Evolutionary conservation across 345 rosid species (phyloP).

Genomic region (Eutrema yunnanense): DNA sequence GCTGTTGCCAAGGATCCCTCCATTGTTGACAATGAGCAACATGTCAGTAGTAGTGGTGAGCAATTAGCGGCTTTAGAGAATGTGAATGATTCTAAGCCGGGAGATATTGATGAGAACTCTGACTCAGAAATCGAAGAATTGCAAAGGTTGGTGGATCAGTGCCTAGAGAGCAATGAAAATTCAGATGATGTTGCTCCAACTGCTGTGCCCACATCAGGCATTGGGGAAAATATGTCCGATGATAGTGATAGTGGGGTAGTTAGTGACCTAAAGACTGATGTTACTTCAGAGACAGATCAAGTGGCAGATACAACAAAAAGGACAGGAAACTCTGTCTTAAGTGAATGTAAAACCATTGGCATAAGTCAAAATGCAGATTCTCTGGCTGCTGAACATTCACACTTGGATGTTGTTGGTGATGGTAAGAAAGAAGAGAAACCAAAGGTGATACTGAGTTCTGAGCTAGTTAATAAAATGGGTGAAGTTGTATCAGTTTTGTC

Average conservation of each 20-base stretch:
- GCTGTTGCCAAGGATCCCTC: slow-evolving; percentile 26
- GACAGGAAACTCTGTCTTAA: slow-evolving; percentile 3
- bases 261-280: slow-evolving; percentile 22
- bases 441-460: slow-evolving; percentile 7
- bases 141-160: slow-evolving; percentile 35
- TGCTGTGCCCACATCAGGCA: slow-evolving; percentile 9
- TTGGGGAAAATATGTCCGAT: slow-evolving; percentile 24
- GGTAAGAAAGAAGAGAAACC: slow-evolving; percentile 32
- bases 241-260: slow-evolving; percentile 27
- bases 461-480: slow-evolving; percentile 22
- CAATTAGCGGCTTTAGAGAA: slow-evolving; percentile 25
- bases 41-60: slow-evolving; percentile 10
- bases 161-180: slow-evolving; percentile 38
- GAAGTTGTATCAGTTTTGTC: slow-evolving; percentile 15
- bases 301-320: slow-evolving; percentile 29
- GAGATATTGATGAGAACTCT: slow-evolving; percentile 30
- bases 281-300: slow-evolving; percentile 27
- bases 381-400: slow-evolving; percentile 21
- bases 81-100: slow-evolving; percentile 21
- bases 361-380: slow-evolving; percentile 21
- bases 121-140: slow-evolving; percentile 26
- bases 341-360: slow-evolving; percentile 30
- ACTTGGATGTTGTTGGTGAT: slow-evolving; percentile 20
- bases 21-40: slow-evolving; percentile 30
- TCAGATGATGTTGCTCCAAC: slow-evolving; percentile 29